Evolutionary conservation across 768 basidiomycete species (phyloP), one percentile per base, ranked within the genome.

Genomic region (Lactarius akahatsu): DNA sequence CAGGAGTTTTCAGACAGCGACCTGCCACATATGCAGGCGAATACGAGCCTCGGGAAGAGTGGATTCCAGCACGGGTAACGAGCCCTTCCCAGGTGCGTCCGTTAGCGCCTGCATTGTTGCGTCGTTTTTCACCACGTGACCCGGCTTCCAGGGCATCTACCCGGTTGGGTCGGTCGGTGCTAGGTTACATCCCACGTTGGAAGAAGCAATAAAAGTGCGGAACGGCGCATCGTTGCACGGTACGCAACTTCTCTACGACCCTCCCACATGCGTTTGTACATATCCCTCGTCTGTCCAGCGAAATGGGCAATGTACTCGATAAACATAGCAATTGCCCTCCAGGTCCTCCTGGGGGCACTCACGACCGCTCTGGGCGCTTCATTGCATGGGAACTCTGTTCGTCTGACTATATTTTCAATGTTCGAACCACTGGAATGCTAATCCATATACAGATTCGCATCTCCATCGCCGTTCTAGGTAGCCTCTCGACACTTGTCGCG

Each of bases 401-500:
- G 61, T 54, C 28, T 50, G 16, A 36, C 9, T 40, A 20, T 36
- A 36, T 6, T 36, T n/a, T 57, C 18, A 36, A 16, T 8, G 16
- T 34, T 26, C 23, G 47, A 5, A 50, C 13, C 23, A 6, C 47
- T 11, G 2, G 15, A 28, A 2, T 28, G 15, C 7, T 57, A 15
- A 57, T 15, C 4, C 57, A 13, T 13, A 18, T 3, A 79, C 77
- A 75, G 76, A 3, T 77, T 78, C 38, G 64, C 1, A 30, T 81
- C 50, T 73, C 75, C 18, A 78, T 77, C 16, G 69, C 81, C 4
- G 47, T 80, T 47, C 74, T 82, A 45, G 81, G 89, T 36, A 88
- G 85, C 23, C 63, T 88, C 18, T 75, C 88, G 1, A 91, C 89
- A 0, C 23, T 90, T 26, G 81, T 86, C 15, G 88, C 89, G 30